These are phyloP conservation scores for Solanum appendiculatum DNA, from an alignment of 257 asterid genomes.

Conservation along the genomic window DNA sequence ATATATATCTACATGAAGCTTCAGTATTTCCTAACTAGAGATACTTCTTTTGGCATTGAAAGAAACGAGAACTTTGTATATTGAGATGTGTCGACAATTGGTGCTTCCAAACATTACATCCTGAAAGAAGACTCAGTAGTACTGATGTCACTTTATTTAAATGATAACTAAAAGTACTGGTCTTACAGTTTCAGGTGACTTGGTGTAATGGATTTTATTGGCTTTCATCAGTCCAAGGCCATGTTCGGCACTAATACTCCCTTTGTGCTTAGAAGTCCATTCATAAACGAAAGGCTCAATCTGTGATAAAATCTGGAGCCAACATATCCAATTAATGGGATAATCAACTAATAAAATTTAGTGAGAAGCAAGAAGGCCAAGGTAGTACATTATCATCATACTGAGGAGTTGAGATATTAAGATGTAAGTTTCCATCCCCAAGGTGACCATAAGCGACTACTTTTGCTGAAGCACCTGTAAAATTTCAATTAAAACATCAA, in stretches of 20 bases:
- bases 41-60: not conserved
- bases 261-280: conserved; percentile 93
- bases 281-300: conserved; percentile 95
- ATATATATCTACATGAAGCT: not conserved
- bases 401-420: conserved; percentile 67
- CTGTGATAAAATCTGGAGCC: conserved; percentile 55
- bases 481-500: not conserved
- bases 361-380: conserved; percentile 1
- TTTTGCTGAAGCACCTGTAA: conserved; percentile 48
- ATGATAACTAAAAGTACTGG: not conserved
- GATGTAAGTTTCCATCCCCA: conserved; percentile 96
- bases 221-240: conserved; percentile 99
- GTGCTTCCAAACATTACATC: not conserved
- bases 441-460: conserved; percentile 95
- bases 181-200: conserved; percentile 78
- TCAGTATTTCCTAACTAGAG: not conserved
- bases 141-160: not conserved
- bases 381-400: conserved; percentile 55
- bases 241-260: conserved; percentile 98
- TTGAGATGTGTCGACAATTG: not conserved
- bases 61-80: not conserved
- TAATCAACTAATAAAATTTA: not conserved
- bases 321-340: not conserved
- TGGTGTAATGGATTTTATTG: conserved; percentile 83
- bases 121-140: not conserved